phyloP scores from a whole-genome alignment of 192 early-diverging fungal genomes.

The Umbelopsis isabellina region DNA sequence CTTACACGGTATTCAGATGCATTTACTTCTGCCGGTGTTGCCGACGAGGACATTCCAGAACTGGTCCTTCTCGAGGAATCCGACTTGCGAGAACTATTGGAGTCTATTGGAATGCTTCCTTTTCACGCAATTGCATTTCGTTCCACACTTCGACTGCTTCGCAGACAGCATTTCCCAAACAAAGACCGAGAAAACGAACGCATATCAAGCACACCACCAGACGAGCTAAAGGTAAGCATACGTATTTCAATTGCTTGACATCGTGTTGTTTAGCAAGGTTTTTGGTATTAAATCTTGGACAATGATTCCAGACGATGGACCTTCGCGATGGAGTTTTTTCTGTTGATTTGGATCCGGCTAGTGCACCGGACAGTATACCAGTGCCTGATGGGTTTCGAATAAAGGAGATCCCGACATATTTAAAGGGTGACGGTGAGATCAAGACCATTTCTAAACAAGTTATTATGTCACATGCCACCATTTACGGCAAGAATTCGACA shows the following conservation, averaged over 20 bases:
- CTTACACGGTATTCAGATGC: conserved; percentile 50
- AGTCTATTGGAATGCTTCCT: conserved; percentile 50
- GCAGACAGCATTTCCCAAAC: conserved; percentile 37
- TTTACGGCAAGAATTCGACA: conserved; percentile 58
- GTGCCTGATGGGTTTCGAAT: conserved; percentile 18
- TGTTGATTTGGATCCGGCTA: conserved; percentile 37
- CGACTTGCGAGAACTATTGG: conserved; percentile 52
- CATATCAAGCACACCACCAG: no score
- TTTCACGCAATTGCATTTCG: conserved; percentile 58
- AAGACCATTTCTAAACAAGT: conserved; percentile 37
- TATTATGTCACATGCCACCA: conserved; percentile 54
- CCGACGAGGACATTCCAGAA: conserved; percentile 50
- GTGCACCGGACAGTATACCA: conserved; percentile 31
- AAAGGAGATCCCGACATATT: conserved; percentile 5
- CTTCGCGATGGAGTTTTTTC: conserved; percentile 25
- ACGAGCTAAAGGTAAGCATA: not conserved
- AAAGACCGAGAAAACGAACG: conserved; percentile 33
- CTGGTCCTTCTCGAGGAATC: conserved; percentile 54
- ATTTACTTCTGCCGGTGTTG: conserved; percentile 51
- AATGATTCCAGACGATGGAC: conserved; percentile 8
- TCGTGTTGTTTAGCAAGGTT: not conserved
- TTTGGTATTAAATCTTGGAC: not conserved
- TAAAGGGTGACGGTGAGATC: conserved; percentile 20
- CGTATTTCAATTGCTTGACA: not conserved
- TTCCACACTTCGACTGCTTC: conserved; percentile 48